These are phyloP conservation scores for Turritis glabra DNA, from an alignment of 345 rosid genomes.

Conservation along the genomic window DNA sequence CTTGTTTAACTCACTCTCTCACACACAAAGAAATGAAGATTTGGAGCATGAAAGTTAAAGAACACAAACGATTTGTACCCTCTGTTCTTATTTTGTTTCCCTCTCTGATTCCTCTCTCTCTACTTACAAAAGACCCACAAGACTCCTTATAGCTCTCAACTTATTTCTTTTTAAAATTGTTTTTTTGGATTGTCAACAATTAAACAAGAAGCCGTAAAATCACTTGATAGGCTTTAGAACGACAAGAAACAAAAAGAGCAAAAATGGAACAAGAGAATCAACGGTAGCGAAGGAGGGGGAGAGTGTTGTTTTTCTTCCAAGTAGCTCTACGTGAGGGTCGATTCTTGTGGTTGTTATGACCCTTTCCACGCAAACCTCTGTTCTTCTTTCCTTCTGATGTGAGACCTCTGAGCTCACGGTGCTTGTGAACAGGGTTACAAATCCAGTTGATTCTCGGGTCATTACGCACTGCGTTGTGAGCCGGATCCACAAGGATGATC, in stretches of 20 bases:
- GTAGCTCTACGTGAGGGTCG: background rate
- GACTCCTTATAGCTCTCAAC: background rate
- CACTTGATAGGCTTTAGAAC: too few species aligned
- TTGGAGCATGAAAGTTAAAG: background rate
- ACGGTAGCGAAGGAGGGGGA: background rate
- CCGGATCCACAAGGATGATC: background rate
- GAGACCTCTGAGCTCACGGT: background rate
- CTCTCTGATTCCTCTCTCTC: background rate
- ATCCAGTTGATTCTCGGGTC: background rate
- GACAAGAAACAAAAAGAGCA: background rate
- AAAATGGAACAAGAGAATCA: background rate
- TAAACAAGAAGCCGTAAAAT: too few species aligned
- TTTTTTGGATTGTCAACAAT: too few species aligned
- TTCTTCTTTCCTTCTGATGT: background rate
- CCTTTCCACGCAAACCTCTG: background rate
- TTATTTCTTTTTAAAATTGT: too few species aligned
- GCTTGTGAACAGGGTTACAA: background rate
- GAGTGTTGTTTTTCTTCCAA: background rate
- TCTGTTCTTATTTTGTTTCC: background rate
- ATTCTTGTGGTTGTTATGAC: background rate
- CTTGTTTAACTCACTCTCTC: background rate
- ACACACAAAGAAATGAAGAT: background rate
- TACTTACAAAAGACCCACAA: background rate
- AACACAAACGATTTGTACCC: background rate
- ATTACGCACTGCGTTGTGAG: background rate